Evolutionary conservation across 768 basidiomycete species (phyloP), one percentile per base, ranked within the genome.

Genomic region (Psilocybe subaeruginosa): DNA sequence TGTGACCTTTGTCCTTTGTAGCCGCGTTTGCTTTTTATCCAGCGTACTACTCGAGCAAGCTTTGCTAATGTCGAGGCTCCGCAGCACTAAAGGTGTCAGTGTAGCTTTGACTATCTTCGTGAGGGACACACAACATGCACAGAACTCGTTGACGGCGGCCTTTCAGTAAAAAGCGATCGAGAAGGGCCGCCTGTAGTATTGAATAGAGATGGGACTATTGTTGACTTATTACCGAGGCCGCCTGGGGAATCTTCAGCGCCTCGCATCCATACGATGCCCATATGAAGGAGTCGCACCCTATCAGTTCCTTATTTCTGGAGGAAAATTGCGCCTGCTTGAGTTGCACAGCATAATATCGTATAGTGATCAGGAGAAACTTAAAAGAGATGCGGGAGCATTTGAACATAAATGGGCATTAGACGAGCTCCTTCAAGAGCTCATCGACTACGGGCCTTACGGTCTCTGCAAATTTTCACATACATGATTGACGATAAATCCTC

Each of bases 141-240:
- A 23, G 23, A 23, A 23, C 23, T 23, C 23, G 23, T 23, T 23
- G 23, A 23, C 23, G 23, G 2, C 23, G 23, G 23, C 23, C 23
- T 23, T 23, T 23, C 23, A 23, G 23, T 23, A 23, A 23, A 23
- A 23, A 23, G 23, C 23, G 2, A 23, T 23, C 23, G 23, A 23
- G 23, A 23, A 23, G 23, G 23, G 23, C 2, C 23, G 23, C 23
- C 23, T 23, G 2, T 23, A 23, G 23, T 23, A 23, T 23, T 23
- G 23, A 23, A 69, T n/a, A 58, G 66, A 41, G 69, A 76, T 27
- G 74, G 72, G 2, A 57, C 69, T 4, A 57, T 78, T 17, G 66
- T 75, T 77, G 77, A 8, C 56, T 78, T 16, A 71, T 78, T 1
- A 69, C 68, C 17, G 77, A 80, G 54, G 71, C 77, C 14, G 71